A percentile compares a stretch with the other conserved stretches of the same genome.
Conservation (phyloP, 345 rosid species). For the Angophora floribunda region DNA sequence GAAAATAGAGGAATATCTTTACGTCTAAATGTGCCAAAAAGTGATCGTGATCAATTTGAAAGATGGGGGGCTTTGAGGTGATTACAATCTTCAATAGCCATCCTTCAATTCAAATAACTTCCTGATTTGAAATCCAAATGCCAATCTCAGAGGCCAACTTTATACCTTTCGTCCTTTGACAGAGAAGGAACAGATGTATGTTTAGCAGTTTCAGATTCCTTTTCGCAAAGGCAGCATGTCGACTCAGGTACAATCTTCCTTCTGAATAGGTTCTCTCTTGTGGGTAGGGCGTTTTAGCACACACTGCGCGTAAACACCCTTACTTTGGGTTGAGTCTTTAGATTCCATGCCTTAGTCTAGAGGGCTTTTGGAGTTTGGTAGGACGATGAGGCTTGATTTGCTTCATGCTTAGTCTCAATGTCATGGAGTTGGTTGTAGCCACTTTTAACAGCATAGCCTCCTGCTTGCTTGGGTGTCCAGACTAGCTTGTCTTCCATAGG, state of each 20-base stretch:
- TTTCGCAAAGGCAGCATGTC: no score
- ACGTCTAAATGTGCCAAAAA: not conserved
- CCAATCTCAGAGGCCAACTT: no score
- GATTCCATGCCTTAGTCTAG: not conserved
- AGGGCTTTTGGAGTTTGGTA: not conserved
- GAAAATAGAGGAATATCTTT: not conserved
- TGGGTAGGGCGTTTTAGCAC: not conserved
- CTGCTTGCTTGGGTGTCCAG: not conserved
- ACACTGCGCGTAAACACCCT: not conserved
- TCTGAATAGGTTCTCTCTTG: no score
- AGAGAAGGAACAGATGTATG: no score
- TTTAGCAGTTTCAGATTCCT: no score
- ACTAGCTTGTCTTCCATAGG: accelerated
- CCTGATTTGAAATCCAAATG: no score
- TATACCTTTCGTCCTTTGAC: no score
- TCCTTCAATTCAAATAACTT: no score
- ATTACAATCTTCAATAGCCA: no score
- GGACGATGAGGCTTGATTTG: not conserved
- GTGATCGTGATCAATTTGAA: no score
- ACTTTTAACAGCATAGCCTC: not conserved
- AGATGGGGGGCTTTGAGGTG: not conserved
- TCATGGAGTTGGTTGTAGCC: not conserved
- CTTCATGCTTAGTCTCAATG: not conserved
- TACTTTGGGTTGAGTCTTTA: not conserved
- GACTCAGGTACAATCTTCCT: no score